Evolutionary conservation across 129 eudicot genomes (phyloP), one percentile per base, ranked within the genome.

Genomic region (Arctium minus): DNA sequence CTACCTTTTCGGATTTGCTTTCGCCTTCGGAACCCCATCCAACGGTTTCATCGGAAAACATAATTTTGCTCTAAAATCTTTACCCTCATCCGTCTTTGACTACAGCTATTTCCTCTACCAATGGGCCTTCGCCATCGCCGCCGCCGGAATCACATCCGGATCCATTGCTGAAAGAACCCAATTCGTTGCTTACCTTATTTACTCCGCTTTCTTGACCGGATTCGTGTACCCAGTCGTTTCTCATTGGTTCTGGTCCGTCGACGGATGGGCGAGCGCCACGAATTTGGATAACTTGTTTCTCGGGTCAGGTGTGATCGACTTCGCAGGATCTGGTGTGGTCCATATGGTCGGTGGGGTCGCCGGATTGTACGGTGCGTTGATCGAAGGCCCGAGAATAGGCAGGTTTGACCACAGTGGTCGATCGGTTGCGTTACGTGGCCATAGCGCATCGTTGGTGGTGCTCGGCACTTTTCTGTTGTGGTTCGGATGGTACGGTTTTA

Each of bases 401-500:
- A 78, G 97, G 0, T 92, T 88, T 18, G 94, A 90, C 38, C 91
- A 84, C 0, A 74, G 40, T 4, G 97, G 97, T 0, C 86, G 89
- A 27, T 77, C 97, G 0, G 82, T 92, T 0, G 83, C 92, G 0
- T 40, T 92, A 7, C 79, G 89, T 2, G 97, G 97, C 12, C 97
- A 92, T 70, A 90, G 91, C 44, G 97, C 97, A 0, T 83, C 97
- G 0, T 29, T 92, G 0, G 97, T 92, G 1, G 94, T 92, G 1
- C 69, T 90, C 0, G 94, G 97, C 0, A 92, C 97, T 0, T 92
- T 92, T 53, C 27, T 92, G 10, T 74, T 92, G 0, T 92, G 97
- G 97, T 92, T 92, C 80, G 97, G 97, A 0, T 92, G 97, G 97
- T 92, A 88, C 81, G 97, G 97, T 60, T 92, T 92, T 32, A 92